Conservation (phyloP, 129 eudicot species). For the Saposhnikovia divaricata region DNA sequence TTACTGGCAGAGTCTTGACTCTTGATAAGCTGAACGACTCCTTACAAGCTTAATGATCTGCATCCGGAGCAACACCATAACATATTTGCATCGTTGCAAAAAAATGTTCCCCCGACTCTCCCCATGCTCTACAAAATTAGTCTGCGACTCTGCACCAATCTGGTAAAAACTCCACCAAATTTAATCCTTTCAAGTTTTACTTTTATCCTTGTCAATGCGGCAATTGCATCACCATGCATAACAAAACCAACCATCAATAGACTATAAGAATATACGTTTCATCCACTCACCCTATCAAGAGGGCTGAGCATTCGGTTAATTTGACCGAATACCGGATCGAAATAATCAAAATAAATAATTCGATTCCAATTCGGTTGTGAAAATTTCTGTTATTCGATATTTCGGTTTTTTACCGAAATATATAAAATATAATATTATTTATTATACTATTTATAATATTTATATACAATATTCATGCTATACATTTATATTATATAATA, state of each 20-base stretch:
- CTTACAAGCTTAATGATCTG: slow-evolving; percentile 46
- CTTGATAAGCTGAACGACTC: slow-evolving; percentile 36
- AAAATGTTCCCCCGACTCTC: background rate
- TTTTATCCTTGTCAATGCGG: no score
- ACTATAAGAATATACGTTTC: slow-evolving; percentile 52
- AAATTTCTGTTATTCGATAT: no score
- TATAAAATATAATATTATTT: no score
- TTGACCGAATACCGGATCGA: no score
- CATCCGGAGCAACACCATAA: slow-evolving; percentile 32
- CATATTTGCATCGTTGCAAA: slow-evolving; percentile 39
- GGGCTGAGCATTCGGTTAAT: no score
- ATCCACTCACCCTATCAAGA: slow-evolving; percentile 22
- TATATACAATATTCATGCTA: no score
- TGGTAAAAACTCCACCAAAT: slow-evolving; percentile 41
- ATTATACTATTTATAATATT: no score
- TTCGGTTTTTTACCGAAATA: no score
- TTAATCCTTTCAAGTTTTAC: slow-evolving; percentile 23
- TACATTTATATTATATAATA: no score
- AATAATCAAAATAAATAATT: no score
- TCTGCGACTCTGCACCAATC: slow-evolving; percentile 57
- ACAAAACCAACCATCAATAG: slow-evolving; percentile 55
- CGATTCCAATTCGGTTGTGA: no score
- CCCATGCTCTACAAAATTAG: slow-evolving; percentile 50
- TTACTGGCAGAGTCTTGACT: no score
- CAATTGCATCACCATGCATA: slow-evolving; percentile 6